A percentile compares a stretch with the other conserved stretches of the same genome.
These are phyloP conservation scores for Termitomyces sp. DNA, from an alignment of 768 basidiomycete genomes.

Conservation along the genomic window DNA sequence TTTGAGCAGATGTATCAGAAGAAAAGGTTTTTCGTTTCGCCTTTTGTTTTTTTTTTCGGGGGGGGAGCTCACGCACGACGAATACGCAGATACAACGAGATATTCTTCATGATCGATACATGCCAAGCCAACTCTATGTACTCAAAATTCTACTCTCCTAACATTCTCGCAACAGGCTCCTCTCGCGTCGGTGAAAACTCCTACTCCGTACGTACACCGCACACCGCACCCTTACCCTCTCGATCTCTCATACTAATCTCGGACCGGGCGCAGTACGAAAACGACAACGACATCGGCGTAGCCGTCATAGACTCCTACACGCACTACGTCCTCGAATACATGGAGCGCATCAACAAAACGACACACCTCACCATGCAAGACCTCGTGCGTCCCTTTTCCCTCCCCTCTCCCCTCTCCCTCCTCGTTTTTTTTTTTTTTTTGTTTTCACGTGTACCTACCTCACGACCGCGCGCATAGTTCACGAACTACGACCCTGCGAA, in stretches of 20 bases:
- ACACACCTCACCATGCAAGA: slow-evolving; percentile 75
- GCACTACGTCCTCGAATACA: slow-evolving; percentile 83
- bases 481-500: slow-evolving; percentile 65
- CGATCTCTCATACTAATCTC: too few relatives aligned
- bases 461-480: slow-evolving; percentile 58
- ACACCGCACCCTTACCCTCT: not conserved
- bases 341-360: slow-evolving; percentile 93
- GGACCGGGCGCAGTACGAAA: slow-evolving; percentile 70
- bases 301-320: slow-evolving; percentile 95
- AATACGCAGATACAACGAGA: slow-evolving; percentile 89
- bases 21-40: slow-evolving; percentile 49
- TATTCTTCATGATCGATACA: slow-evolving; percentile 97
- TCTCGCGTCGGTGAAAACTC: slow-evolving; percentile 83
- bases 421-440: too few relatives aligned
- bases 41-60: too few relatives aligned
- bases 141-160: slow-evolving; percentile 87
- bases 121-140: slow-evolving; percentile 98
- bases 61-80: too few relatives aligned
- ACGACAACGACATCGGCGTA: slow-evolving; percentile 91
- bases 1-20: slow-evolving; percentile 99
- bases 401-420: not conserved
- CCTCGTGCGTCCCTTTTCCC: slow-evolving; percentile 49
- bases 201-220: slow-evolving; percentile 64
- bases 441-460: too few relatives aligned
- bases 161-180: slow-evolving; percentile 88